phyloP scores from a whole-genome alignment of 108 stramenopile genomes.

The Cyclotella cryptica region DNA sequence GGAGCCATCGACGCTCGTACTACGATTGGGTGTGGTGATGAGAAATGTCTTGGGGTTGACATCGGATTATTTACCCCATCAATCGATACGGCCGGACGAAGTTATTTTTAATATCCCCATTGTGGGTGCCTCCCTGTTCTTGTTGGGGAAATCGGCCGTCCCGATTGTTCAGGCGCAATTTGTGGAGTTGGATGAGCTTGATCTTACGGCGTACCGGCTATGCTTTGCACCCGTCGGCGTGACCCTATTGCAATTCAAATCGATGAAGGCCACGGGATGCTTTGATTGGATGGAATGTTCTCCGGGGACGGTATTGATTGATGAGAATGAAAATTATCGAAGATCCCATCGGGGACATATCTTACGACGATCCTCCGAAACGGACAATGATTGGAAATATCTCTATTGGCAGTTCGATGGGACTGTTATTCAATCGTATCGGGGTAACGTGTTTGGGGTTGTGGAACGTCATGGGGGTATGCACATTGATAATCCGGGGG shows the following conservation, averaged over 20 bases:
- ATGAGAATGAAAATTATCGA: slow-evolving; percentile 25
- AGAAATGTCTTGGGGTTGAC: slow-evolving; percentile 10
- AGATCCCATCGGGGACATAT: not conserved
- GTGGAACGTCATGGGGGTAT: slow-evolving; percentile 16
- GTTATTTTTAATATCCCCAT: slow-evolving; percentile 15
- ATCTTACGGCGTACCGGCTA: not conserved
- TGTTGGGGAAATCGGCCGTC: not conserved
- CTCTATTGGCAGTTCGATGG: slow-evolving; percentile 35
- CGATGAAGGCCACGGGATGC: slow-evolving; percentile 30
- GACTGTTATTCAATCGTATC: slow-evolving; percentile 15
- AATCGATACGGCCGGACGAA: slow-evolving; percentile 19
- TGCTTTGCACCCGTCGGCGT: slow-evolving; percentile 34
- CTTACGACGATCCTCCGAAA: not conserved
- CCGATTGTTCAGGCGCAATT: slow-evolving; percentile 17
- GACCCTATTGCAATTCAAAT: slow-evolving; percentile 19
- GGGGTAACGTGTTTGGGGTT: slow-evolving; percentile 15
- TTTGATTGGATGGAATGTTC: slow-evolving; percentile 26
- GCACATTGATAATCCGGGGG: slow-evolving; percentile 24
- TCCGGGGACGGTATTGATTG: slow-evolving; percentile 21
- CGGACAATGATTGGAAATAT: slow-evolving; percentile 14
- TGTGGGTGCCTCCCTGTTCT: slow-evolving; percentile 5
- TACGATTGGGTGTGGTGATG: slow-evolving; percentile 13
- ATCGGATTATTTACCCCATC: slow-evolving; percentile 33
- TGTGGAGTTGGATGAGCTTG: slow-evolving; percentile 19
- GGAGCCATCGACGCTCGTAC: slow-evolving; percentile 7